Base-by-base conservation (phyloP, 371 early-diverging fungal genomes). In the Rhizopus stolonifer region DNA sequence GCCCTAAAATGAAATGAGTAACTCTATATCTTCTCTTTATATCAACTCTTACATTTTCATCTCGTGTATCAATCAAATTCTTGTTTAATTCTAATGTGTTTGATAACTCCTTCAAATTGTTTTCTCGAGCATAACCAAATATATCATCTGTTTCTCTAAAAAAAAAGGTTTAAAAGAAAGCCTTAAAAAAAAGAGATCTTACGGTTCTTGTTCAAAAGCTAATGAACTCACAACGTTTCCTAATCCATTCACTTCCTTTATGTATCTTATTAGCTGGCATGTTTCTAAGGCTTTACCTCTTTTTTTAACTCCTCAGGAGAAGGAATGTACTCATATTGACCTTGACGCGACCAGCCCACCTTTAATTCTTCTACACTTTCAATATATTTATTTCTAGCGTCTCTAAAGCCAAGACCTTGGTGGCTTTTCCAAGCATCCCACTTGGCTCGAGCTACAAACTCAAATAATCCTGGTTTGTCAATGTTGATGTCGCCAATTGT, bases 381-480 rank as follows among this genome's bases (percentile, higher is more conserved):
- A 24, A 78, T 64, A 40, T 78, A 78, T 1, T 15, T 38, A 33
- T 60, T 60, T 34, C 64, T 60, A 4, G 75, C 71, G 13, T 64
- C 62, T n/a, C 50, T 36, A 10, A 43, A 40, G 3, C 59, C 24
- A 52, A 70, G 54, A 8, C 73, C 73, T 23, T 60, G 52, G 19
- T 59, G 34, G 1, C 36, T 38, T 17, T 78, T 56, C 79, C 79
- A 78, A 3, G 79, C 79, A 53, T 78, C 75, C 71, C 75, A 78
- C 33, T 78, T 78, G 1, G 79, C 79, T 14, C 79, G 67, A 3
- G 52, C 70, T 4, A 70, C 71, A 61, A 78, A 74, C 23, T 78
- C 75, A 49, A 78, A 70, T 19, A 78, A 46, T 21, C 56, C 55
- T 13, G 79, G 79, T 40, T 62, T 74, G 1, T 57, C 46, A 2